These are phyloP conservation scores for Aspergillus sp. DNA, from an alignment of 2,329 filamentous ascomycete species.

Conservation along the genomic window DNA sequence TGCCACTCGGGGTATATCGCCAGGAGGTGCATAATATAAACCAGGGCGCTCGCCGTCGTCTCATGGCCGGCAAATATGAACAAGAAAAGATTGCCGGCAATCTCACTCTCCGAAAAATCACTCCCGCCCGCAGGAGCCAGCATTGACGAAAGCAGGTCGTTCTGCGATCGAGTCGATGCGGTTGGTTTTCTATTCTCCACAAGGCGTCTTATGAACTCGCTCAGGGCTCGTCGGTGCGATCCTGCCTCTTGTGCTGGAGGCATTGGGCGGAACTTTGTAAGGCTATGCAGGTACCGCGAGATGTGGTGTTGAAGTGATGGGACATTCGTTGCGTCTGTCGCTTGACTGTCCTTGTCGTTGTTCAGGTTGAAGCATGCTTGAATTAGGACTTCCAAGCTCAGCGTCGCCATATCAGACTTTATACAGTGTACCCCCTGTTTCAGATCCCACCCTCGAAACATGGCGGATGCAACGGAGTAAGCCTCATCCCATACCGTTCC, in stretches of 20 bases:
- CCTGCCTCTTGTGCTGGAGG: neutral
- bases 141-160: conserved; percentile 6
- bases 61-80: conserved; percentile 15
- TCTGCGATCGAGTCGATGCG: neutral
- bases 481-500: conserved; percentile 4
- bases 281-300: neutral
- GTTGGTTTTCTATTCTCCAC: neutral
- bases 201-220: neutral
- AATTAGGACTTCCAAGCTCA: conserved; percentile 8
- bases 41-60: conserved; percentile 10
- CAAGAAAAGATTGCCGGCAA: conserved; percentile 4
- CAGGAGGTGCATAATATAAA: conserved; percentile 4
- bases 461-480: neutral
- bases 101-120: neutral
- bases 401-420: conserved; percentile 1
- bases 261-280: neutral
- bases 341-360: neutral
- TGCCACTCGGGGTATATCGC: conserved; percentile 12
- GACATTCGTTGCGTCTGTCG: neutral
- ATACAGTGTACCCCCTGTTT: neutral
- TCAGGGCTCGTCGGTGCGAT: neutral
- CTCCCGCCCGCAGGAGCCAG: neutral
- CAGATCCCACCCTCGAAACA: neutral
- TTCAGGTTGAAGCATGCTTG: neutral
- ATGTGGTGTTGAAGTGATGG: neutral